Base-by-base conservation (phyloP, 169 alveolate genomes). In the Babesia bovis region DNA sequence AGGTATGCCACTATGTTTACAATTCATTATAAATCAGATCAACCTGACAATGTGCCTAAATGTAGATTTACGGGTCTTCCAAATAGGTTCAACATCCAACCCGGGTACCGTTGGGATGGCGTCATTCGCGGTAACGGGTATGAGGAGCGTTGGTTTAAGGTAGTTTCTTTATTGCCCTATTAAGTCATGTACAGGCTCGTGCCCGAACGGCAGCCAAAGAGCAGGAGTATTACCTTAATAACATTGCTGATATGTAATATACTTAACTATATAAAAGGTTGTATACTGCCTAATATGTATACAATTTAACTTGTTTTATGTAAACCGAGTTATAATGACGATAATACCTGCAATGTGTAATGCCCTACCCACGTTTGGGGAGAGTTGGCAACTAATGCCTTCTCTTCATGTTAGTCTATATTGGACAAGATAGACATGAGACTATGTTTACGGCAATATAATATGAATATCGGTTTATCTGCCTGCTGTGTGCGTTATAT, bases 51-150 rank as follows among this genome's bases (percentile, higher is more conserved):
- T 12, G 82, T 81, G 52, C 94, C 95, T 9, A 92, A 81, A 68
- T 96, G 97, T 45, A 83, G 93, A 58, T 94, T 90, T 58, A 85
- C 90, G 23, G 85, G 90, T 6, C 90, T 92, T 12, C 91, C 91
- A 33, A 95, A 95, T 79, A 85, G 99, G 61, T 95, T 94, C 84
- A 90, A 85, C 65, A 96, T 96, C 53, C 82, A 83, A 28, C 95
- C 98, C 28, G 99, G 99, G 6, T 93, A 94, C 84, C 63, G 97
- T 36, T 96, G 99, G 99, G 99, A 96, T 78, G 99, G 99, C 26
- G 95, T 95, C 23, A 94, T 95, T 60, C 76, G 99, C 41, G 94
- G 97, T 33, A 95, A 94, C 85, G 98, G 97, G 0, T 95, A 85
- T 83, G 99, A 96, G 76, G 90, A 89, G 51, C 90, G 91, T 26